Base-by-base conservation (phyloP, 1,284 basidiomycete genomes). In the Ustilago nuda region DNA sequence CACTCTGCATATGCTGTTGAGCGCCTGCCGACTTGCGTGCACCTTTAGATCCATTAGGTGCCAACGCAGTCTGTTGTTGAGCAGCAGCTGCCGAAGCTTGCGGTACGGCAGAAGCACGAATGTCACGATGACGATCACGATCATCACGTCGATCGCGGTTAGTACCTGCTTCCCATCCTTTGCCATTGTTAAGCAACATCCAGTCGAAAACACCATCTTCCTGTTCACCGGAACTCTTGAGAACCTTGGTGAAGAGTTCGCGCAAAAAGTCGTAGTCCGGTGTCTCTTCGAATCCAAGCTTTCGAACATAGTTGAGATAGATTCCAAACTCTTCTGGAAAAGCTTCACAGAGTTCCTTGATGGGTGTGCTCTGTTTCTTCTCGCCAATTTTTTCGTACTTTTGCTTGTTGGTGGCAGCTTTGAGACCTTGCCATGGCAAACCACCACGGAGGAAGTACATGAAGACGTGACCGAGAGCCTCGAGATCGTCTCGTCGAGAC, bases 381-480 rank as follows among this genome's bases (percentile, higher is more conserved):
- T 98, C 95, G 72, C 94, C 94, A 86, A 98, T 98, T 89, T 96
- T 97, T 88, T 98, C 95, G 88, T 97, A 98, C 89, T 97, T 97
- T 88, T 96, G 94, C 89, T 97, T 97, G 89, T 97, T 96, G 69
- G 94, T 97, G 23, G 94, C 94, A 45, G 94, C 95, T 87, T 96
- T 97, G 78, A 98, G 90, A 60, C 95, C 95, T 86, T 98, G 95
- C 95, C 94, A 98, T 33, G 95, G 95, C 56, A 97, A 87, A 71
- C 93, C 86, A 37, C 95, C 95, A 61, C 95, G 91, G 56, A 97
- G 87, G 87, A 98, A 97, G 89, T 98, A 98, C 92, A 98, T 95
- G 88, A 98, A 97, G 76, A 98, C 95, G 87, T 98, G 94, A 6
- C 95, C 95, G 7, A 98, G 89, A 3, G 95, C 92, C 88, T 98